A percentile compares a stretch with the other conserved stretches of the same genome.
Conservation (phyloP, 805 yeast genomes). For the Ogataea henricii region DNA sequence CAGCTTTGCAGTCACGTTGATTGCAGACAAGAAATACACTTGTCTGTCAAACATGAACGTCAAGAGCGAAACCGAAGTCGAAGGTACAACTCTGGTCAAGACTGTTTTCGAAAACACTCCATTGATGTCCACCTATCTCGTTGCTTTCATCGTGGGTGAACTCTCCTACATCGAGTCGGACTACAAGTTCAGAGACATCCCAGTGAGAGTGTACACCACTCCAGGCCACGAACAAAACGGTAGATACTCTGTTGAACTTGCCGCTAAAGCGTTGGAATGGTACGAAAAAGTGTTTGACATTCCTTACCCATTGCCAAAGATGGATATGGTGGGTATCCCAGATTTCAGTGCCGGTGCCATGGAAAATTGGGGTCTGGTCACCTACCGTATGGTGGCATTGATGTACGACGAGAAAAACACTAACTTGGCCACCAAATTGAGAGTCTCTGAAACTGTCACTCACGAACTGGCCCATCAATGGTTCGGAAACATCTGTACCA, state of each 20-base stretch:
- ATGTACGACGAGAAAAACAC: constrained; percentile 50
- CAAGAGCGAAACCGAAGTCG: constrained; percentile 25
- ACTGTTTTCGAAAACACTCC: constrained; percentile 49
- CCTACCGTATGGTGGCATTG: constrained; percentile 61
- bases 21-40: constrained; percentile 39
- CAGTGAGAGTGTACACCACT: constrained; percentile 57
- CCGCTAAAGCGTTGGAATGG: constrained; percentile 55
- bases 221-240: constrained; percentile 50
- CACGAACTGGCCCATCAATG: constrained; percentile 94
- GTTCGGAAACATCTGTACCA: constrained; percentile 88
- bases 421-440: constrained; percentile 57
- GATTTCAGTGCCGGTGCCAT: constrained; percentile 83
- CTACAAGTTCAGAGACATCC: constrained; percentile 48
- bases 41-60: constrained; percentile 54
- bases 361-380: constrained; percentile 90
- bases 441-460: constrained; percentile 79
- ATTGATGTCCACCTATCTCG: constrained; percentile 54
- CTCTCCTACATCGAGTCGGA: constrained; percentile 52
- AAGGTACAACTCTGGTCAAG: constrained; percentile 29
- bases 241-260: constrained; percentile 47
- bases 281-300: constrained; percentile 52
- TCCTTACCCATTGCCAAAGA: constrained; percentile 76
- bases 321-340: constrained; percentile 80
- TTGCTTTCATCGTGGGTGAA: constrained; percentile 62
- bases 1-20: constrained; percentile 49